Conservation (phyloP, 2,329 filamentous ascomycete species). For the Epichloe amarillans region DNA sequence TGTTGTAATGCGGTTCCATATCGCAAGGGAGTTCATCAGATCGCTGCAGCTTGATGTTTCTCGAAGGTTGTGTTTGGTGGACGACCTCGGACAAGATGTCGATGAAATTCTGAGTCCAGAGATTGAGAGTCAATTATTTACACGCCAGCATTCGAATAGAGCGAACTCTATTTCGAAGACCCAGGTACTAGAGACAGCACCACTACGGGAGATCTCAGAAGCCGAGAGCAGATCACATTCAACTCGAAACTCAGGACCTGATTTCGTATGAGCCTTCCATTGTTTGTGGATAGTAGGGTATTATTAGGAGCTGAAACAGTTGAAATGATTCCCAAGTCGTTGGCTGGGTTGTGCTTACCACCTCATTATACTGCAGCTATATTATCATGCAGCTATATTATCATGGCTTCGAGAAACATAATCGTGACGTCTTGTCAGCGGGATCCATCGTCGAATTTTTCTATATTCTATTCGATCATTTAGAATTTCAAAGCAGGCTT, state of each 20-base stretch:
- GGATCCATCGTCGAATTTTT: too few species aligned
- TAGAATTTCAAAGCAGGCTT: too few species aligned
- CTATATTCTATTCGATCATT: too few species aligned
- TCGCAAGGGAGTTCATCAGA: slow-evolving; percentile 38
- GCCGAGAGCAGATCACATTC: slow-evolving; percentile 3
- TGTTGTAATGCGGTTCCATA: slow-evolving; percentile 32
- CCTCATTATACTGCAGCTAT: too few species aligned
- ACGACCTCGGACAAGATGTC: slow-evolving; percentile 18
- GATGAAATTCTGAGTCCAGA: slow-evolving; percentile 21
- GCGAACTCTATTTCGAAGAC: slow-evolving; percentile 7
- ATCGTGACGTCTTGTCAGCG: too few species aligned
- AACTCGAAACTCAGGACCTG: neutral
- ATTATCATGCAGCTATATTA: too few species aligned
- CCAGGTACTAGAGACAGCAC: slow-evolving; percentile 36
- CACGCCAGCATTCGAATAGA: slow-evolving; percentile 22
- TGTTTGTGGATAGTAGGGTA: neutral
- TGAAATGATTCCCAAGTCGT: too few species aligned
- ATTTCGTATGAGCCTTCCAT: neutral
- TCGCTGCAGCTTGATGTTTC: slow-evolving; percentile 37
- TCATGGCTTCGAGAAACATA: too few species aligned
- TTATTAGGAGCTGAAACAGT: too few species aligned
- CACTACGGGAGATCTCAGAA: slow-evolving; percentile 16
- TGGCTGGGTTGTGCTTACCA: too few species aligned
- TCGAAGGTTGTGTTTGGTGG: slow-evolving; percentile 26
- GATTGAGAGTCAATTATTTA: slow-evolving; percentile 36